phyloP scores from a whole-genome alignment of 495 filamentous ascomycete genomes.

The Letharia lupina region DNA sequence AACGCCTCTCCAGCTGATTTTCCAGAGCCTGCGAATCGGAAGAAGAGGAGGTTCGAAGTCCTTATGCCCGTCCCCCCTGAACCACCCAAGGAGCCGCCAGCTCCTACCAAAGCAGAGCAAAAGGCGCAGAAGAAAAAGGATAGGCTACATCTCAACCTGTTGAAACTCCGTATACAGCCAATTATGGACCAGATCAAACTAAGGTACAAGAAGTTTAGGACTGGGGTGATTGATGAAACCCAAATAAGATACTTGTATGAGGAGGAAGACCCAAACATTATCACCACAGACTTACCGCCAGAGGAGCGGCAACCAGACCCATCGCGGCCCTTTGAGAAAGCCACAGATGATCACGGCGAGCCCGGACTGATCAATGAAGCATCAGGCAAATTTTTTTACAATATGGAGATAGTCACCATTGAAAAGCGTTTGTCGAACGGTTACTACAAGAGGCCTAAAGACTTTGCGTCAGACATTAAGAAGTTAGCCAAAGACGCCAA shows the following conservation, averaged over 20 bases:
- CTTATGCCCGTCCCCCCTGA: conserved; percentile 68
- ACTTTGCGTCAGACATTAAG: conserved; percentile 81
- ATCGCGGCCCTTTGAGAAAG: conserved; percentile 65
- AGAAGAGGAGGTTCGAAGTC: conserved; percentile 69
- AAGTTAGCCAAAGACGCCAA: conserved; percentile 75
- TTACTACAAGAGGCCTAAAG: conserved; percentile 79
- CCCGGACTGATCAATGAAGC: conserved; percentile 58
- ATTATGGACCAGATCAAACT: conserved; percentile 92
- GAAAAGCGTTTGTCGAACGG: conserved; percentile 92
- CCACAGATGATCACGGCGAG: conserved; percentile 64
- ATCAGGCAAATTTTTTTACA: conserved; percentile 82
- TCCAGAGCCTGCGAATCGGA: conserved; percentile 75
- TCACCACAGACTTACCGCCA: conserved; percentile 64
- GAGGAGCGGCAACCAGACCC: conserved; percentile 45
- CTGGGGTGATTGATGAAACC: conserved; percentile 62
- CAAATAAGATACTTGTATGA: conserved; percentile 72
- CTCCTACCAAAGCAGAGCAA: conserved; percentile 61
- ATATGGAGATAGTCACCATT: conserved; percentile 85
- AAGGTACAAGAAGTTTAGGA: conserved; percentile 74
- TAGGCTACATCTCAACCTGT: conserved; percentile 64
- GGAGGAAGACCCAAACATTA: conserved; percentile 70
- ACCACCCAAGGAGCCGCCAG: conserved; percentile 47
- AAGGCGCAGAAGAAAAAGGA: conserved; percentile 75
- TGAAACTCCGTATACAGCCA: conserved; percentile 81
- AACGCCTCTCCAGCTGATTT: conserved; percentile 73